Evolutionary conservation across 2,329 filamentous ascomycete species (phyloP).

Genomic region (Fusarium palustre): DNA sequence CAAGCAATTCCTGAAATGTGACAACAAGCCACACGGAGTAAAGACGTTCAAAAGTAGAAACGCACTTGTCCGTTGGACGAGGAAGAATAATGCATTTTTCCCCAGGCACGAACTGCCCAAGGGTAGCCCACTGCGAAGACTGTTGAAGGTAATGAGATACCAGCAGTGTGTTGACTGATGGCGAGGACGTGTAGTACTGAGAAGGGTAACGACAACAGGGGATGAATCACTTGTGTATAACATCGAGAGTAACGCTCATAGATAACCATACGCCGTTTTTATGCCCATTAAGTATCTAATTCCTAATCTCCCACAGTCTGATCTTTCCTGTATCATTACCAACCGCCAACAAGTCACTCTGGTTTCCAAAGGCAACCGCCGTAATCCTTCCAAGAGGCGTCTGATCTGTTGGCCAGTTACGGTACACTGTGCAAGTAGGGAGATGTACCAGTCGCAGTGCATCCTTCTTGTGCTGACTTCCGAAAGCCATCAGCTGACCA

Average conservation of each 20-base stretch:
- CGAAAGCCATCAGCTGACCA: constrained; percentile 89
- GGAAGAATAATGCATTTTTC: constrained; percentile 50
- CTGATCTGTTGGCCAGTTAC: constrained; percentile 94
- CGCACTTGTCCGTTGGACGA: constrained; percentile 46
- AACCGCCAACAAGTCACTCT: constrained; percentile 80
- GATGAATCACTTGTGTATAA: not conserved
- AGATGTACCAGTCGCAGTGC: constrained; percentile 89
- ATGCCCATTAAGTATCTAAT: constrained; percentile 56
- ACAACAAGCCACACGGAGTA: constrained; percentile 45
- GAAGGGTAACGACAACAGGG: not conserved
- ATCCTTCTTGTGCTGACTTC: constrained; percentile 87
- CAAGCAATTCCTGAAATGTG: constrained; percentile 58
- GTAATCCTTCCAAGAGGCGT: constrained; percentile 90
- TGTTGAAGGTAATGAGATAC: constrained; percentile 21
- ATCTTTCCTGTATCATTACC: constrained; percentile 92
- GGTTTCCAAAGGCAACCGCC: constrained; percentile 73
- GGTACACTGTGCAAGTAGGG: constrained; percentile 91
- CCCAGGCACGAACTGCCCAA: constrained; percentile 50
- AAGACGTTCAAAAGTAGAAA: constrained; percentile 50
- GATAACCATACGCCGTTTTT: constrained; percentile 38
- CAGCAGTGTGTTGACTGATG: not conserved
- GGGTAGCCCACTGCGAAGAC: constrained; percentile 53
- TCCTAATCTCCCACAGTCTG: constrained; percentile 87
- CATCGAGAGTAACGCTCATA: not conserved
- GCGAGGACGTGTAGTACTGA: not conserved